Evolutionary conservation across 805 yeast genomes (phyloP), one percentile per base, ranked within the genome.

Genomic region (Yamadazyma philogaea): DNA sequence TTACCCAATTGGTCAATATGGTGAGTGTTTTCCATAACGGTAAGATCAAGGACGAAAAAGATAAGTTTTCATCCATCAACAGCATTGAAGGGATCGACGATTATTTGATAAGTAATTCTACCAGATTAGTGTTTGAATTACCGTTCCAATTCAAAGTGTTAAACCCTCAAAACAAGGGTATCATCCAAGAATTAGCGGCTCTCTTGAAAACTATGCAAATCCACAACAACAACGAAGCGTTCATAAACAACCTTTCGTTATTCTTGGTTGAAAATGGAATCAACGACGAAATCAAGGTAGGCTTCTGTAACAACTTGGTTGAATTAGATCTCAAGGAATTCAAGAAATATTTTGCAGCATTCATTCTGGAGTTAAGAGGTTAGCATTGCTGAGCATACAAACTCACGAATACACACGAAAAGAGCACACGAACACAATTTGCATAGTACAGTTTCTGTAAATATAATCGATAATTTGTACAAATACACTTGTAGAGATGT

Each of bases 131-230:
- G 27, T 85, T 88, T 67, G 90, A 87, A 59, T 68, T 88, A 37
- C 87, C 95, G n/a, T 82, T 87, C 59, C 81, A 84, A 51, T 76
- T 81, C 27, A 75, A 75, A 24, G 75, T 72, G 28, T 81, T 83
- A 53, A 78, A 83, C 55, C 78, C 79, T 49, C 96, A 89, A 60
- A 78, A 77, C 50, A 75, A 91, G 54, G 73, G 82, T 45, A 73
- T 86, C 30, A 82, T 88, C 1, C 78, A 80, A 50, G 99, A 91
- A 55, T 69, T 87, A 11, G 79, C 93, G 1, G 68, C 78, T 34
- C 65, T 88, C 17, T 76, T 90, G 57, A 84, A 79, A 51, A 73
- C 84, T 2, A 69, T 86, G 47, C 82, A 64, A 59, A 53, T 73
- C 64, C 34, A 58, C 28, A 55, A 56, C 37, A 59, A 71, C 49